Conservation (phyloP, 306 rosid species). For the Medicago ruthenica region DNA sequence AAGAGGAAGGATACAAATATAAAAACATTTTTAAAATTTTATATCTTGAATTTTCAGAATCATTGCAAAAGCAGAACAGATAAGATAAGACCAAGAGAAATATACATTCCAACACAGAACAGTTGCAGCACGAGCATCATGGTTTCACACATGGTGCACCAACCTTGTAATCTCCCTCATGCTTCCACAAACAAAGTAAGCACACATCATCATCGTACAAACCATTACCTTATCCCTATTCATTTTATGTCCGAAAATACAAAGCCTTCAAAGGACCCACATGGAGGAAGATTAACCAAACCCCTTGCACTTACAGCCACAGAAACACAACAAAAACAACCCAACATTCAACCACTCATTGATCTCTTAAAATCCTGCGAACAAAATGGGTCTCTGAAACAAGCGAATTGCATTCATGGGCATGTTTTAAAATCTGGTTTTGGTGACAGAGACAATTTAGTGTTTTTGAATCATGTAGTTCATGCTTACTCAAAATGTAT, state of each 20-base stretch:
- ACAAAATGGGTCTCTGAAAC: constrained; percentile 43
- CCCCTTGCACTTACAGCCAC: constrained; percentile 20
- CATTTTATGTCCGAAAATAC: constrained; percentile 30
- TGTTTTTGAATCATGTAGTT: constrained; percentile 61
- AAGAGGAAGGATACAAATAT: background rate
- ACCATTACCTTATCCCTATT: background rate
- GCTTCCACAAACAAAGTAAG: constrained; percentile 45
- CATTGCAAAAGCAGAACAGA: too few species aligned
- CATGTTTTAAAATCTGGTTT: constrained; percentile 57
- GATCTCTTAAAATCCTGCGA: constrained; percentile 60
- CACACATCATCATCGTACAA: background rate
- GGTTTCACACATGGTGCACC: constrained; percentile 35
- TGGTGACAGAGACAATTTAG: constrained; percentile 49
- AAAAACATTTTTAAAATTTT: too few species aligned
- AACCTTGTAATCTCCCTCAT: constrained; percentile 34
- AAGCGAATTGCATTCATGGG: constrained; percentile 62
- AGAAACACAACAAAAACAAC: constrained; percentile 38
- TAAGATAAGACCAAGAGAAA: background rate
- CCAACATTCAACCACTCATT: constrained; percentile 53
- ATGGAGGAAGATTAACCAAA: background rate
- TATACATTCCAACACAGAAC: background rate
- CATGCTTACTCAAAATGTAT: constrained; percentile 67
- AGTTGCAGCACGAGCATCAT: constrained; percentile 48
- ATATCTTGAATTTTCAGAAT: too few species aligned
- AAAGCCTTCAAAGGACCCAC: constrained; percentile 33